Evolutionary conservation across 176 grass and related monocot genomes (phyloP).

Genomic region (Leersia perrieri): DNA sequence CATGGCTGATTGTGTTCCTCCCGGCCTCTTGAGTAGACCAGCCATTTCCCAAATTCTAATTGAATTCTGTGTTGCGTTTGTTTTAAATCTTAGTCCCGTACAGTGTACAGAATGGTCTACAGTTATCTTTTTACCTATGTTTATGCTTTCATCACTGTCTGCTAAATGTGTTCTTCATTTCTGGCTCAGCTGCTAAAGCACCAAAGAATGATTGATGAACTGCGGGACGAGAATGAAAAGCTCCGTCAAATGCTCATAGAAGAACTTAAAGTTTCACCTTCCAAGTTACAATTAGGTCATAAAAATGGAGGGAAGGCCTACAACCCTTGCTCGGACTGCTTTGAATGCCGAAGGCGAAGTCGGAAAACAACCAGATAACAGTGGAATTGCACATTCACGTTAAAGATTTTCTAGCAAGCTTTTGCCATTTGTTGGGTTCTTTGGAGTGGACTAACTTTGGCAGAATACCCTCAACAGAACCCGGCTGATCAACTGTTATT

Average conservation of each 20-base stretch:
- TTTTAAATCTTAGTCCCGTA: conserved; percentile 16
- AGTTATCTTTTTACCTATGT: not conserved
- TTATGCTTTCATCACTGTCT: conserved; percentile 4
- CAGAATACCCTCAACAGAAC: not conserved
- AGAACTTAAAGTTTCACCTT: conserved; percentile 68
- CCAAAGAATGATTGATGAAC: conserved; percentile 69
- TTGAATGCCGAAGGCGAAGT: conserved; percentile 72
- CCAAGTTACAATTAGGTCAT: conserved; percentile 41
- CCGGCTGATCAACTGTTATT: not conserved
- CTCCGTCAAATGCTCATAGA: conserved; percentile 70
- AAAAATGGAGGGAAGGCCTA: conserved; percentile 44
- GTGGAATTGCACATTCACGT: not conserved
- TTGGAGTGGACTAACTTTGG: not conserved
- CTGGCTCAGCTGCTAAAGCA: conserved; percentile 70
- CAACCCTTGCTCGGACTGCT: conserved; percentile 81
- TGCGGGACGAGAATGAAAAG: conserved; percentile 72
- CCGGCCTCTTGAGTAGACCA: too few relatives aligned
- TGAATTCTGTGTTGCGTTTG: not conserved
- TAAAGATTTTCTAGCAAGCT: not conserved
- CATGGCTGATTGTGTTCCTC: too few relatives aligned
- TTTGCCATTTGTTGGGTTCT: not conserved
- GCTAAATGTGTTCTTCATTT: conserved; percentile 8
- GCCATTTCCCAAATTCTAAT: too few relatives aligned
- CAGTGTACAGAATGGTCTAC: not conserved
- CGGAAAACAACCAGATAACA: conserved; percentile 59